Percentiles rank a stretch among this genome's conserved stretches.
Evolutionary conservation across 331 rosid genomes (phyloP).

Genomic region (Malus hybrid): DNA sequence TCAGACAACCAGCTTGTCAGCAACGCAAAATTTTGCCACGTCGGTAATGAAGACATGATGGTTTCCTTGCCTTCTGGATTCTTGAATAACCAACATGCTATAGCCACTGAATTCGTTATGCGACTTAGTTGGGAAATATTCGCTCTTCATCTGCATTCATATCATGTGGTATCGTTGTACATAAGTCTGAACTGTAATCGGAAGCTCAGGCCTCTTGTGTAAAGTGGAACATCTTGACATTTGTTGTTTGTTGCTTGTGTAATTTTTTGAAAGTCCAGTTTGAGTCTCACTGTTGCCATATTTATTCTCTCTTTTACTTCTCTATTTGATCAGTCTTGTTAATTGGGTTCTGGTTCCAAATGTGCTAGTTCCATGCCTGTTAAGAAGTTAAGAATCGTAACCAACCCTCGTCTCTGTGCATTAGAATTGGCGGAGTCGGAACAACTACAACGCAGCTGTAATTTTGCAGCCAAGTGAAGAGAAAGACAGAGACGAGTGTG

Average conservation of each 20-base stretch:
- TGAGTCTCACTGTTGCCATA: neutral
- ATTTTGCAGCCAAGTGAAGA: too few species aligned
- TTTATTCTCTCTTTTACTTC: neutral
- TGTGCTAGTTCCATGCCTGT: too few species aligned
- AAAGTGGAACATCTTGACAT: constrained; percentile 19
- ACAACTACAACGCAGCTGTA: too few species aligned
- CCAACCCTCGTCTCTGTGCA: too few species aligned
- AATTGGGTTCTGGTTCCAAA: too few species aligned
- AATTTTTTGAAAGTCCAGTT: neutral
- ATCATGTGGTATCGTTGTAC: constrained; percentile 37
- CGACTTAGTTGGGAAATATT: constrained; percentile 28
- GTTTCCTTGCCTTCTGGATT: constrained; percentile 20
- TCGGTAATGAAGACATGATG: constrained; percentile 18
- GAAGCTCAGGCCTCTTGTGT: constrained; percentile 40
- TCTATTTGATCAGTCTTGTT: neutral
- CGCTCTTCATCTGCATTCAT: constrained; percentile 23
- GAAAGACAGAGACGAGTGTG: too few species aligned
- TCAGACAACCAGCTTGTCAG: constrained; percentile 40
- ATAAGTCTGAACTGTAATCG: constrained; percentile 28
- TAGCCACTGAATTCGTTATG: constrained; percentile 22
- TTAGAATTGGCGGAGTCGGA: too few species aligned
- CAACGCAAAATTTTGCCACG: constrained; percentile 26
- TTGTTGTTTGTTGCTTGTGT: constrained; percentile 11
- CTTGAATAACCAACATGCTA: constrained; percentile 7
- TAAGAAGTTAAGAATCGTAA: too few species aligned